Evolutionary conservation across 2,329 filamentous ascomycete genomes (phyloP), one percentile per base, ranked within the genome.

Genomic region (Penicillium nordicum): DNA sequence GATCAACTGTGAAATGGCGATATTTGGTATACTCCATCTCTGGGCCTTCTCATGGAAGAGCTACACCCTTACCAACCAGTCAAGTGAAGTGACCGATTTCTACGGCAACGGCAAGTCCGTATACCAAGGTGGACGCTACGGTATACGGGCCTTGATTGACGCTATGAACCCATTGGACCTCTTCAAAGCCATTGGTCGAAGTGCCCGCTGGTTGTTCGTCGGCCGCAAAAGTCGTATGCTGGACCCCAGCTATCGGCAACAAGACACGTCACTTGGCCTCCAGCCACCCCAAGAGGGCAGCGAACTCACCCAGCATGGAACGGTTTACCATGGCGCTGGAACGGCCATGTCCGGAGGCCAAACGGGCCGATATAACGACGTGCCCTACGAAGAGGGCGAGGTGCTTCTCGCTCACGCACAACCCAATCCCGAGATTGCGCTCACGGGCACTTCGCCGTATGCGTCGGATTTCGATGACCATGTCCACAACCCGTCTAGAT

Each of bases 121-220:
- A 2, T 89, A 89, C 44, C 75, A 82, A 55, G 88, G 88, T 12
- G 88, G 89, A 3, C 80, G 82, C 44, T 69, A 86, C 40, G 88
- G 88, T 4, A 60, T 86, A 47, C 80, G 80, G 60, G 90, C 90
- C 4, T 71, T 93, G 7, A 70, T 80, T 1, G 87, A 93, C 65
- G 86, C 89, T 1, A 80, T 92, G 69, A 94, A 94, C 66, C 82
- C 88, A 0, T 90, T 89, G 86, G 91, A 96, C 71, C 82, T 95
- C 41, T 75, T 90, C 67, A 95, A 92, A 74, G 89, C 89, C 0
- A 85, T 89, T 59, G 88, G 87, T 9, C 83, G 91, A 49, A 88
- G 89, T 23, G 83, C 90, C 65, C 83, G 88, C 64, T 96, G 91
- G 92, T 78, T 95, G 21, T 87, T 92, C 60, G 84, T 90, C 16